Conservation (phyloP, 176 grass and related monocot genomes). For the Juncus inflexus region DNA sequence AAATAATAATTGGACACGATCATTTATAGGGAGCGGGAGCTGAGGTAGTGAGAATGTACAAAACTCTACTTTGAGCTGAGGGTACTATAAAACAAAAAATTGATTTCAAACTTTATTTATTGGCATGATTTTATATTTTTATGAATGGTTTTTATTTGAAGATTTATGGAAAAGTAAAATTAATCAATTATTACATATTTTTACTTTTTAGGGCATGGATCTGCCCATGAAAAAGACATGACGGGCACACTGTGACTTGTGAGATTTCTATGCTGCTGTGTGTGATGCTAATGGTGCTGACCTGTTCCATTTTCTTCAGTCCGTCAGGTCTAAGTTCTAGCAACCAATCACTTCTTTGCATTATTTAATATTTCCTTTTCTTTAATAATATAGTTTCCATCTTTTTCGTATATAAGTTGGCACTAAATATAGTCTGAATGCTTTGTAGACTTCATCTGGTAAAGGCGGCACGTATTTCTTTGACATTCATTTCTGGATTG, state of each 20-base stretch:
- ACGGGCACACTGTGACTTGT: slow-evolving; percentile 82
- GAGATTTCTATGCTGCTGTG: slow-evolving; percentile 83
- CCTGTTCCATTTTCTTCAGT: slow-evolving; percentile 39
- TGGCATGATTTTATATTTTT: too few relatives aligned
- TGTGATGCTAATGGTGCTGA: slow-evolving; percentile 80
- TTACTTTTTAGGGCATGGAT: slow-evolving; percentile 92
- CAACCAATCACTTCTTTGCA: slow-evolving; percentile 12
- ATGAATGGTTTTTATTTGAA: too few relatives aligned
- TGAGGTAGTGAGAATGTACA: slow-evolving; percentile 99
- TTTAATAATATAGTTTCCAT: too few relatives aligned
- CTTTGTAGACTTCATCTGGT: too few relatives aligned
- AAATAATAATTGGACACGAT: too few relatives aligned
- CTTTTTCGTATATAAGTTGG: too few relatives aligned
- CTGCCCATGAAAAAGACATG: slow-evolving; percentile 87
- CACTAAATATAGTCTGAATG: too few relatives aligned
- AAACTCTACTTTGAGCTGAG: slow-evolving; percentile 86
- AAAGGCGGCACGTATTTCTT: too few relatives aligned
- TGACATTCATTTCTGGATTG: too few relatives aligned
- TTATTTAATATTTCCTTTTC: too few relatives aligned
- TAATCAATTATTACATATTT: slow-evolving; percentile 6
- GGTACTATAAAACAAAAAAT: slow-evolving; percentile 81
- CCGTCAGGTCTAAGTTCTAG: slow-evolving; percentile 37
- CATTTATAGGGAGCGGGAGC: slow-evolving; percentile 83
- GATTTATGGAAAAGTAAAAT: not conserved
- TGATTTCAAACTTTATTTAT: not conserved